These are phyloP conservation scores for Cladosporium sphaerospermum DNA, from an alignment of 2,329 filamentous ascomycete genomes.

Conservation along the genomic window DNA sequence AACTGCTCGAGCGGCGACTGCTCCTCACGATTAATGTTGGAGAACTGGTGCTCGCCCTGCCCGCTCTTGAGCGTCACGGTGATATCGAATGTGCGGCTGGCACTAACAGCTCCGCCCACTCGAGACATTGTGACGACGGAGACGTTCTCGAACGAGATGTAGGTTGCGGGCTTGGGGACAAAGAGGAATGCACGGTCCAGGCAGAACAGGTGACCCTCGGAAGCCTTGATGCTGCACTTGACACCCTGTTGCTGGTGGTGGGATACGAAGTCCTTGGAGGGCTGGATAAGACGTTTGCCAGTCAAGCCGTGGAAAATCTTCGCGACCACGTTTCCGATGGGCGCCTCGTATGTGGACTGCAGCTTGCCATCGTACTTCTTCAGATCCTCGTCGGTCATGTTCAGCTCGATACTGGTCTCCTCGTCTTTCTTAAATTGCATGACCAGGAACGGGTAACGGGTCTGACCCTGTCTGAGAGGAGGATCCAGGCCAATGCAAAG, in stretches of 20 bases:
- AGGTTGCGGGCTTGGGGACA: constrained; percentile 95
- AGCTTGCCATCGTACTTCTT: constrained; percentile 89
- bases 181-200: constrained; percentile 99
- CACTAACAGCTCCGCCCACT: constrained; percentile 87
- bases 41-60: constrained; percentile 88
- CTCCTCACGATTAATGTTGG: constrained; percentile 98
- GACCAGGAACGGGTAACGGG: constrained; percentile 93
- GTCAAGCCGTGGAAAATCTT: constrained; percentile 93
- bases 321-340: constrained; percentile 86
- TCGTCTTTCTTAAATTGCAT: constrained; percentile 99
- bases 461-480: constrained; percentile 92
- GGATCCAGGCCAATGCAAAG: constrained; percentile 92
- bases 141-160: constrained; percentile 92
- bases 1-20: constrained; percentile 94
- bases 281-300: constrained; percentile 89
- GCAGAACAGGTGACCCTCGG: constrained; percentile 94
- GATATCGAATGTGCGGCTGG: constrained; percentile 94
- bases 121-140: constrained; percentile 90
- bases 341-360: constrained; percentile 83
- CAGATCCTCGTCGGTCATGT: constrained; percentile 86
- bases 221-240: constrained; percentile 99
- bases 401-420: constrained; percentile 91
- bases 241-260: constrained; percentile 92
- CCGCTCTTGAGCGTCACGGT: constrained; percentile 84
- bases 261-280: constrained; percentile 88